Percentiles rank a stretch among this genome's conserved stretches.
Evolutionary conservation across 805 yeast genomes (phyloP).

Genomic region (Saturnispora gosingensis): DNA sequence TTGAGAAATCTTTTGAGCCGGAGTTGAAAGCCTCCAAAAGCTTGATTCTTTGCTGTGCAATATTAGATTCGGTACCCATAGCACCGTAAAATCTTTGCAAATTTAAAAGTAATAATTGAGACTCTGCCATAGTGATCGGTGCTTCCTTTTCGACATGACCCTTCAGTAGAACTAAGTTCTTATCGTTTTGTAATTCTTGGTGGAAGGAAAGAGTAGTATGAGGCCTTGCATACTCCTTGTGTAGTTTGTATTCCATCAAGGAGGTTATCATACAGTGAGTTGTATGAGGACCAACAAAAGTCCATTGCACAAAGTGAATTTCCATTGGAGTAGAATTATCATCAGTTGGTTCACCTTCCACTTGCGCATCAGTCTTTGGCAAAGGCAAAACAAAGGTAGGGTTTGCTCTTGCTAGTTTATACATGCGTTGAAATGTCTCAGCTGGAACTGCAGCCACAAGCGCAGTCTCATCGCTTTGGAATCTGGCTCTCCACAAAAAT

Average conservation of each 20-base stretch:
- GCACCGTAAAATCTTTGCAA: constrained; percentile 82
- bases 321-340: constrained; percentile 39
- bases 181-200: constrained; percentile 54
- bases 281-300: constrained; percentile 73
- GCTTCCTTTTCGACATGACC: constrained; percentile 72
- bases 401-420: constrained; percentile 55
- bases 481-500: constrained; percentile 82
- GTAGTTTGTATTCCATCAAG: constrained; percentile 83
- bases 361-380: constrained; percentile 49
- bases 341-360: constrained; percentile 27
- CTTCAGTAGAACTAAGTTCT: constrained; percentile 71
- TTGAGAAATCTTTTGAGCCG: constrained; percentile 58
- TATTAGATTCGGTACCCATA: constrained; percentile 35
- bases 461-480: constrained; percentile 47
- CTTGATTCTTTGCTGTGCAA: constrained; percentile 38
- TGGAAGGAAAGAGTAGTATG: constrained; percentile 89
- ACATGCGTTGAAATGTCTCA: constrained; percentile 53
- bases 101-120: constrained; percentile 67
- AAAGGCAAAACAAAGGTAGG: constrained; percentile 88
- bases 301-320: constrained; percentile 91
- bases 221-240: constrained; percentile 87
- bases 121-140: constrained; percentile 58
- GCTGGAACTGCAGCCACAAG: constrained; percentile 57
- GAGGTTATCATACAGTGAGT: constrained; percentile 87
- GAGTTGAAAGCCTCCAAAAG: constrained; percentile 59